Evolutionary conservation across 768 basidiomycete species (phyloP).

Genomic region (Phylloporus sp.): DNA sequence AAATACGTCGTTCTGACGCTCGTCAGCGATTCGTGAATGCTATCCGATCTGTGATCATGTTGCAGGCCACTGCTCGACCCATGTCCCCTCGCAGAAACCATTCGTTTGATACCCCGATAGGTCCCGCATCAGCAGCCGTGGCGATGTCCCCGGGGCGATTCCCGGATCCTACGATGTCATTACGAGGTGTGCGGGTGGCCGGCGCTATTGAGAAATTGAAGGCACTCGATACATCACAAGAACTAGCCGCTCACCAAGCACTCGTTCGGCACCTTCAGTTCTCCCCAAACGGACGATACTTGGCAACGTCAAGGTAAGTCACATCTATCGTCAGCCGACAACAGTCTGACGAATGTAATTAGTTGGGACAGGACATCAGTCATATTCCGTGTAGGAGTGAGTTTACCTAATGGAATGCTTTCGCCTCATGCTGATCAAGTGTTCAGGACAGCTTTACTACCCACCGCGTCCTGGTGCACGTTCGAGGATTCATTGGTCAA

Average conservation of each 20-base stretch:
- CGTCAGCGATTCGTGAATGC: constrained; percentile 39
- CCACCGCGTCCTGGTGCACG: constrained; percentile 50
- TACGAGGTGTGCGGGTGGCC: constrained; percentile 40
- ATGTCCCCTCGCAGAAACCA: constrained; percentile 31
- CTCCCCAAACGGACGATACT: constrained; percentile 49
- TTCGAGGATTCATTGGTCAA: constrained; percentile 50
- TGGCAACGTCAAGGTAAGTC: constrained; percentile 50
- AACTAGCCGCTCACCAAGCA: constrained; percentile 43
- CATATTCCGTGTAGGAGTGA: constrained; percentile 46
- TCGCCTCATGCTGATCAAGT: constrained; percentile 12
- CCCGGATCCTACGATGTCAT: constrained; percentile 32
- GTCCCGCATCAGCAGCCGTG: constrained; percentile 16
- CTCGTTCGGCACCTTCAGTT: constrained; percentile 53
- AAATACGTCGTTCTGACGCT: constrained; percentile 26
- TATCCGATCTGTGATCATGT: constrained; percentile 47
- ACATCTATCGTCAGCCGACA: background rate
- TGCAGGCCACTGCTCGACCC: constrained; percentile 32
- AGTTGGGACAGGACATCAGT: constrained; percentile 52
- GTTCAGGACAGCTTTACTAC: constrained; percentile 39
- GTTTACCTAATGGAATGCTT: constrained; percentile 16
- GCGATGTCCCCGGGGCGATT: constrained; percentile 32
- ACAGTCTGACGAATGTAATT: constrained; percentile 6
- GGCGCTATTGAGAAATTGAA: constrained; percentile 41
- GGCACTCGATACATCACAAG: constrained; percentile 38
- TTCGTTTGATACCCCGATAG: constrained; percentile 27